Evolutionary conservation across 1,284 basidiomycete species (phyloP).

Genomic region (Ustilago loliicola): DNA sequence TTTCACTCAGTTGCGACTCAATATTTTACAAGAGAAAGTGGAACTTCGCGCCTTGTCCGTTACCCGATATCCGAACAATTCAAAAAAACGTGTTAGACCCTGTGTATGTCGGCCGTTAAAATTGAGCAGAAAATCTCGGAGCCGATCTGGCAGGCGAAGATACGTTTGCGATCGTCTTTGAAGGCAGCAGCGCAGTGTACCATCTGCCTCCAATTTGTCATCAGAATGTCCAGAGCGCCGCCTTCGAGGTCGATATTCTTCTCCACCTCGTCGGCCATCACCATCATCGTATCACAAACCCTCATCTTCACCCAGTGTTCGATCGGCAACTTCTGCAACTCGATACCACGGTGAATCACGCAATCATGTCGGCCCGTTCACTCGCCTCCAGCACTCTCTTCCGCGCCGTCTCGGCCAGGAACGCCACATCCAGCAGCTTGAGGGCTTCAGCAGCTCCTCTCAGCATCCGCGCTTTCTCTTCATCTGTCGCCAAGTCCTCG

Average conservation of each 20-base stretch:
- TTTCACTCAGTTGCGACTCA: too few relatives aligned
- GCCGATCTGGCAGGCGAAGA: slow-evolving; percentile 30
- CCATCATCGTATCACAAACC: background rate
- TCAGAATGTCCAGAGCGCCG: slow-evolving; percentile 16
- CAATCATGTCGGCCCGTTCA: slow-evolving; percentile 42
- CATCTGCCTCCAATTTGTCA: slow-evolving; percentile 46
- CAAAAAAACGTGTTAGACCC: slow-evolving; percentile 20
- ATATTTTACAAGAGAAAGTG: too few relatives aligned
- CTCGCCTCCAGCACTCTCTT: slow-evolving; percentile 36
- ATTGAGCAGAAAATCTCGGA: slow-evolving; percentile 16
- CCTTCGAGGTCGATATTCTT: slow-evolving; percentile 9
- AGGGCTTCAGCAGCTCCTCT: slow-evolving; percentile 24
- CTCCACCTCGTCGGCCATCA: slow-evolving; percentile 17
- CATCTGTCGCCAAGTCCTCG: slow-evolving; percentile 21
- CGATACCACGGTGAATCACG: slow-evolving; percentile 5
- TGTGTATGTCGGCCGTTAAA: slow-evolving; percentile 25
- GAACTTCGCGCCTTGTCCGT: slow-evolving; percentile 6
- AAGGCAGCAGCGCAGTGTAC: slow-evolving; percentile 11
- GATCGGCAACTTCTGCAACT: background rate
- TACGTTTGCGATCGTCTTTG: slow-evolving; percentile 27
- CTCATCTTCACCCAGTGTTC: slow-evolving; percentile 9
- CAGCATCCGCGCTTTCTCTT: slow-evolving; percentile 36
- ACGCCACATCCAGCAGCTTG: slow-evolving; percentile 32
- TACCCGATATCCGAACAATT: slow-evolving; percentile 1
- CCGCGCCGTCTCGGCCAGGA: slow-evolving; percentile 39